A percentile compares a stretch with the other conserved stretches of the same genome.
Evolutionary conservation across 805 yeast genomes (phyloP).

Genomic region (Yamadazyma philogaea): DNA sequence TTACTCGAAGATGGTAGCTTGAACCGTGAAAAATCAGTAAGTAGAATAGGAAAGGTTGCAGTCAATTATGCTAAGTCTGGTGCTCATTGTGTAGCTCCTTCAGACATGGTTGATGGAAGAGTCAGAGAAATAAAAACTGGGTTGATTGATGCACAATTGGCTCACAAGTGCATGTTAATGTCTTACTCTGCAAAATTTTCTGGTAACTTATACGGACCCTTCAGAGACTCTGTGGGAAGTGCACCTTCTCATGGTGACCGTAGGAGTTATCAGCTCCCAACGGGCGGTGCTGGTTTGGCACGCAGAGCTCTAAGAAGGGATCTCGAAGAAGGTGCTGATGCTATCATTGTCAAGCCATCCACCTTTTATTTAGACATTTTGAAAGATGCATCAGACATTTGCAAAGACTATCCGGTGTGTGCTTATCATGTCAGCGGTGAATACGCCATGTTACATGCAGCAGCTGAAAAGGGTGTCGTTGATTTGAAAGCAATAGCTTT

Average conservation of each 20-base stretch:
- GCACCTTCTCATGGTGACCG: slow-evolving; percentile 89
- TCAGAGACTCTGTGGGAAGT: slow-evolving; percentile 96
- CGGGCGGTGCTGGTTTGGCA: slow-evolving; percentile 91
- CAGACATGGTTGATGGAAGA: slow-evolving; percentile 97
- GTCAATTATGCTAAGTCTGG: slow-evolving; percentile 95
- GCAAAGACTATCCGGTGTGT: slow-evolving; percentile 83
- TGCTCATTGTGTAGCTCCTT: slow-evolving; percentile 92
- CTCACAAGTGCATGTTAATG: slow-evolving; percentile 86
- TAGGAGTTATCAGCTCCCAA: slow-evolving; percentile 87
- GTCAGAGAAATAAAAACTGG: slow-evolving; percentile 84
- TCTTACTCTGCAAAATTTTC: slow-evolving; percentile 93
- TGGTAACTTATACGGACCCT: slow-evolving; percentile 92
- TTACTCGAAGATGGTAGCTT: slow-evolving; percentile 83
- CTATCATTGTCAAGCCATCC: slow-evolving; percentile 91
- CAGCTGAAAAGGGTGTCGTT: slow-evolving; percentile 90
- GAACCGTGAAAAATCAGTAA: slow-evolving; percentile 69
- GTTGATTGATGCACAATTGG: slow-evolving; percentile 72
- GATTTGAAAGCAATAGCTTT: slow-evolving; percentile 80
- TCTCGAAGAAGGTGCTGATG: slow-evolving; percentile 90
- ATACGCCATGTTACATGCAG: slow-evolving; percentile 97
- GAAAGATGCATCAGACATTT: slow-evolving; percentile 79
- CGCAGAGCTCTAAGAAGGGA: slow-evolving; percentile 87
- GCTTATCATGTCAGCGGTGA: slow-evolving; percentile 98
- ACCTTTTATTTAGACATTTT: slow-evolving; percentile 92
- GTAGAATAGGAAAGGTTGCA: slow-evolving; percentile 90